Base-by-base conservation (phyloP, 768 basidiomycete species). In the Dentipellis fragilis region DNA sequence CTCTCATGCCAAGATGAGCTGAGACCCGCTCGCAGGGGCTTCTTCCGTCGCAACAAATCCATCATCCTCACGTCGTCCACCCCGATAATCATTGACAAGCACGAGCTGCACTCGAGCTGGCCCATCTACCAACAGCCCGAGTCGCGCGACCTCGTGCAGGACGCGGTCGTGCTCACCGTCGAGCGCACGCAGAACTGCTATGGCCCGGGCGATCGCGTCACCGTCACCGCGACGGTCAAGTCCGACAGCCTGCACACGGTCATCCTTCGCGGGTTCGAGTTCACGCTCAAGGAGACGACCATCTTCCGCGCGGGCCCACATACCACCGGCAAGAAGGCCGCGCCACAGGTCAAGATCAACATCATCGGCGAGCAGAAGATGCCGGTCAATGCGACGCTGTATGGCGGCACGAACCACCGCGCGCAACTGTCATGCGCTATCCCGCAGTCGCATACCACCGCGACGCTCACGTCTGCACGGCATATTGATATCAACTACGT, bases 81-180 rank as follows among this genome's bases (percentile, higher is more conserved):
- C 36, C 72, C 78, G 11, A 85, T 96, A 47, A 80, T 84, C 59
- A 89, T 96, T 63, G 88, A 91, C 74, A 96, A 95, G 68, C 93
- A 95, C 65, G 93, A 95, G 60, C 73, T 94, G 7, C 93, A 95
- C 64, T 87, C 92, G 4, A 85, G 89, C 1, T 96, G 93, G 93
- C 93, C 93, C 2, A 79, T 94, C 34, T 95, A 92, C 65, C 80
- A 80, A 50, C 87, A 91, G 65, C 79, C 80, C 10, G 88, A 92
- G 63, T 77, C 76, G 36, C 85, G 89, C n/a, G 75, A 79, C 14
- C 69, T 81, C 16, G 63, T 73, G 2, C 80, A 84, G 58, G 85
- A 90, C 3, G 85, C 84, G 23, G 77, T 92, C 16, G 83, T 78
- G 21, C 80, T 96, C 58, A 81, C 78, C 46, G 85, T 93, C 17